phyloP scores from a whole-genome alignment of 2,329 filamentous ascomycete species.

The Ceratocystis albifundus region DNA sequence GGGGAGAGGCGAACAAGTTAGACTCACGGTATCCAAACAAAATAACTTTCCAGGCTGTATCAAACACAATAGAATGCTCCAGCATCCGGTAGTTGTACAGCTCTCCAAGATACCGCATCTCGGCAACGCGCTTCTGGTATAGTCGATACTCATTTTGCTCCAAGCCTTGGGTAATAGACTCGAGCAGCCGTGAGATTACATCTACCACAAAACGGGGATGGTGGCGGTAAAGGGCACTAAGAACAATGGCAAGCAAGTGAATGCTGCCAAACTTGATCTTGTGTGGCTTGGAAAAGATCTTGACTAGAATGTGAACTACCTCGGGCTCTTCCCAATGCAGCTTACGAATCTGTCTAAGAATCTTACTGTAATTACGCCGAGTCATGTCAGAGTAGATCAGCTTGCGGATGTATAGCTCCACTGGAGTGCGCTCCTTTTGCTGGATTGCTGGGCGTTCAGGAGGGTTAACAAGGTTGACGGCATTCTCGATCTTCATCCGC shows the following conservation, averaged over 20 bases:
- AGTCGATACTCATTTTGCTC: conserved; percentile 97
- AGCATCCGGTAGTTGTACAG: conserved; percentile 97
- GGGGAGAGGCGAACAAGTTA: background rate
- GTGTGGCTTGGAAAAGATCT: conserved; percentile 88
- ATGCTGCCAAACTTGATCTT: conserved; percentile 98
- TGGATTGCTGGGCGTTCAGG: conserved; percentile 87
- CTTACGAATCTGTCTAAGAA: conserved; percentile 85
- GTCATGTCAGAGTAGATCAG: conserved; percentile 88
- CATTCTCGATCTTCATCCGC: conserved; percentile 96
- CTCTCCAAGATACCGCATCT: conserved; percentile 92
- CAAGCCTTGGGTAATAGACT: conserved; percentile 75
- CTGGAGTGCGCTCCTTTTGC: conserved; percentile 89
- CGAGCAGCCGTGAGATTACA: conserved; percentile 85
- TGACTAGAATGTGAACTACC: conserved; percentile 67
- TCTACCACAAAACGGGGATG: conserved; percentile 82
- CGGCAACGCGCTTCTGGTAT: conserved; percentile 86
- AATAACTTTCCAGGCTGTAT: conserved; percentile 85
- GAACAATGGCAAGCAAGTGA: conserved; percentile 78
- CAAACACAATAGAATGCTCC: conserved; percentile 89
- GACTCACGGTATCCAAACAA: conserved; percentile 71
- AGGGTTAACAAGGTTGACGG: conserved; percentile 93
- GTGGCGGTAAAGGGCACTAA: conserved; percentile 80
- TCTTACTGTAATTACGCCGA: conserved; percentile 85
- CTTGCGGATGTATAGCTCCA: conserved; percentile 86
- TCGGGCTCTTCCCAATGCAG: conserved; percentile 96